Base-by-base conservation (phyloP, 2,329 filamentous ascomycete genomes). In the Claviceps africana region DNA sequence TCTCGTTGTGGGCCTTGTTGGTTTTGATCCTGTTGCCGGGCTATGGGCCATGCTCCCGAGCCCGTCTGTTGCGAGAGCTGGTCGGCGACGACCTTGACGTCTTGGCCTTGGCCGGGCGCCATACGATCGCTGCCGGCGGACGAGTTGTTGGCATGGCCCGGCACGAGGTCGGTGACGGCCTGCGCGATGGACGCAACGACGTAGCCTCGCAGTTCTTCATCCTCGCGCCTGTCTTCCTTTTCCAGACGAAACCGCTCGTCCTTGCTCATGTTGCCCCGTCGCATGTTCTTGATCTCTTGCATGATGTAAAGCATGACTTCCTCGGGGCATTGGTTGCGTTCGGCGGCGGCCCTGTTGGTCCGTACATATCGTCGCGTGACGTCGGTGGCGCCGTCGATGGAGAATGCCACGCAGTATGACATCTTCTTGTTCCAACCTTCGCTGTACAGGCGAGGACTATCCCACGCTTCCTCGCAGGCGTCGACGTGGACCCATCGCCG, bases 341-440 rank as follows among this genome's bases (percentile, higher is more conserved):
- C 81, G n/a, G 78, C 73, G 35, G 86, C 83, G 60, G 86, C 77
- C 58, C 84, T 81, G 55, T 73, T 75, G 67, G 88, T 87, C 59
- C 86, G 85, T 13, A 85, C 81, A 55, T 86, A 84, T 59, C 81
- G 74, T 40, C 80, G 71, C 22, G 82, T 83, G 33, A 85, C 79
- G 62, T 84, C 80, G 35, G 80, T 81, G 15, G 79, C 79, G 21
- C 81, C 93, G 56, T 98, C 93, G 53, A 88, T 89, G 13, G 89
- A 95, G 65, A 98, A 98, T 50, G 91, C 93, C 55, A 98, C 83
- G 72, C 90, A 96, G 70, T 98, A 98, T 0, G 88, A 90, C 74
- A 97, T 87, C 72, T 93, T 94, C 74, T 93, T 93, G 59, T 85
- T 83, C 93, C 93, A 98, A 55, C 90, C 91, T 68, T 96, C 88